Base-by-base conservation (phyloP, 345 rosid species). In the Firmiana major region DNA sequence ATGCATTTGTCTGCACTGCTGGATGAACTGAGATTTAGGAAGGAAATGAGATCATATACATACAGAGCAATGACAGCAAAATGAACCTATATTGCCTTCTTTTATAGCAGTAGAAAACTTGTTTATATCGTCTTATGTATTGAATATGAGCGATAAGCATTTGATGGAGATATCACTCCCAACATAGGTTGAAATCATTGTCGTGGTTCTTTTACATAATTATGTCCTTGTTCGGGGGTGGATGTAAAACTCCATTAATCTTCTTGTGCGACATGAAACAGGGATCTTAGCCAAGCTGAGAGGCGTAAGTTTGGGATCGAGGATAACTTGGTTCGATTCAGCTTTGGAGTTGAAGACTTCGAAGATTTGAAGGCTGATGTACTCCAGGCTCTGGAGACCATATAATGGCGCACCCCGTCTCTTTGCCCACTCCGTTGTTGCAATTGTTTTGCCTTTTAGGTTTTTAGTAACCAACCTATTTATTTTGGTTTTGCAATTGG, bases 251-350 rank as follows among this genome's bases (percentile, higher is more conserved):
- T 9, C 22, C 31, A n/a, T 24, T 63, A 10, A 54, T 67, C 17
- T 9, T n/a, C 60, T 4, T 60, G 48, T 13, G 34, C 16, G 11
- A 16, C 12, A 7, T 31, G 63, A 63, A 74, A 77, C 83, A 95
- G 98, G 98, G 98, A 96, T 85, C 97, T 96, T 82, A 53, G 85
- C 36, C 97, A 77, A 76, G 51, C 88, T 16, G 93, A 93, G 85
- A 89, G 99, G 79, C 89, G 76, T 1, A 90, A 84, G 84, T 92
- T 88, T 31, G 97, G 97, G 79, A 96, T 96, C 17, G 87, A 74
- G 88, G 99, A 96, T 71, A 96, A 92, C 88, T 78, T 96, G 92
- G 87, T 96, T 64, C 89, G 99, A 48, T 96, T 96, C 84, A 93
- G 98, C 87, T 91, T 92, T 68, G 98, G 99, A 59, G 92, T 91